phyloP scores from a whole-genome alignment of 2,329 filamentous ascomycete species.

The Aulographum hederae region DNA sequence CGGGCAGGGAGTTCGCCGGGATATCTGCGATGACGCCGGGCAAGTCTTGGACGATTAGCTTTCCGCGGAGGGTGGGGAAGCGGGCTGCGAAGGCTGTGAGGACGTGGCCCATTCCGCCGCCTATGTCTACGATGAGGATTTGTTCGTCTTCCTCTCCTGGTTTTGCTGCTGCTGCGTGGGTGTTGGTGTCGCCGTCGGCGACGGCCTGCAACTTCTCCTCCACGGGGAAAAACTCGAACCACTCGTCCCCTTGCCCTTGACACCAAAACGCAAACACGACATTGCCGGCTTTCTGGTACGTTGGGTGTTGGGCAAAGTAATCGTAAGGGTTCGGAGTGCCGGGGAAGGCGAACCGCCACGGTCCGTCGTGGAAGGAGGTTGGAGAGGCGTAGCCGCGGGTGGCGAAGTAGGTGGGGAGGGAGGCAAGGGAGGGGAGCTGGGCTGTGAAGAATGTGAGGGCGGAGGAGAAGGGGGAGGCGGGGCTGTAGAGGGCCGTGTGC shows the following conservation, averaged over 20 bases:
- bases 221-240: constrained; percentile 7
- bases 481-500: no score
- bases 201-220: constrained; percentile 5
- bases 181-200: background rate
- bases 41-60: constrained; percentile 14
- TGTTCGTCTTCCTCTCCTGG: no score
- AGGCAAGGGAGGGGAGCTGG: no score
- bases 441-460: no score
- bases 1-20: constrained; percentile 8
- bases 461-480: no score
- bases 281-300: constrained; percentile 12
- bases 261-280: constrained; percentile 10
- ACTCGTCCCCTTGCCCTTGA: constrained; percentile 3
- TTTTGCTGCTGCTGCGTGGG: background rate
- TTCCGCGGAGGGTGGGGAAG: constrained; percentile 3
- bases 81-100: constrained; percentile 13
- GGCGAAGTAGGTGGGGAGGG: no score
- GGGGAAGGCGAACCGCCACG: constrained; percentile 7
- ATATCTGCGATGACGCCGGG: constrained; percentile 9
- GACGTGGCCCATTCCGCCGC: constrained; percentile 19
- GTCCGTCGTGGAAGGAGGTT: no score
- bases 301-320: constrained; percentile 9
- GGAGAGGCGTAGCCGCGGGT: no score
- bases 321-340: constrained; percentile 12
- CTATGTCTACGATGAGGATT: constrained; percentile 19